These are phyloP conservation scores for Smittium culicis DNA, from an alignment of 371 early-diverging fungal species.

Conservation along the genomic window DNA sequence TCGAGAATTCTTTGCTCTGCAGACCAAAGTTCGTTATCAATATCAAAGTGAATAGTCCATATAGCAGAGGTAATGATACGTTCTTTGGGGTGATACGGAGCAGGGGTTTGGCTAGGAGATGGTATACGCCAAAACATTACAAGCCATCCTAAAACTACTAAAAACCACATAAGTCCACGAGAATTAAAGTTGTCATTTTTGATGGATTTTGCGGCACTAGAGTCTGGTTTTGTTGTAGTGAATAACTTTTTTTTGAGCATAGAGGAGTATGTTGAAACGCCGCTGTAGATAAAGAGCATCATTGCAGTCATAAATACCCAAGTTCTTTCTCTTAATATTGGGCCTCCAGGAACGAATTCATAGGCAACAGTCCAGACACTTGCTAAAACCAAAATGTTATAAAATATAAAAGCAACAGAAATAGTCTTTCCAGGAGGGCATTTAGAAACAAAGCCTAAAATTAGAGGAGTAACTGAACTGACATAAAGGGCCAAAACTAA, in stretches of 20 bases:
- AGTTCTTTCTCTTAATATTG: conserved; percentile 55
- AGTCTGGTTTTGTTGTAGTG: not conserved
- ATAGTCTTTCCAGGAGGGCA: conserved; percentile 55
- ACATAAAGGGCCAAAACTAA: conserved; percentile 46
- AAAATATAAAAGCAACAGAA: conserved; percentile 41
- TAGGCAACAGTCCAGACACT: conserved; percentile 73
- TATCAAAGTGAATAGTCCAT: conserved; percentile 76
- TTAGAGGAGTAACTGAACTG: conserved; percentile 42
- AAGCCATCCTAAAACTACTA: conserved; percentile 15
- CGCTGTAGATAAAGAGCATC: conserved; percentile 26
- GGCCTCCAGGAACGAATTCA: conserved; percentile 69
- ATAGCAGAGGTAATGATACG: conserved; percentile 63
- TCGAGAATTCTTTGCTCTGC: conserved; percentile 58
- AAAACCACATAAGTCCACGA: conserved; percentile 13
- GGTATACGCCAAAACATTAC: conserved; percentile 28
- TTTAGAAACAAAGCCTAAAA: conserved; percentile 40
- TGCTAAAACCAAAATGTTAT: conserved; percentile 52
- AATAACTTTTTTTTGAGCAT: conserved; percentile 12
- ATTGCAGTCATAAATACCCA: conserved; percentile 40
- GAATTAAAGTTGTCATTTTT: conserved; percentile 7
- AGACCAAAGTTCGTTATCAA: conserved; percentile 73
- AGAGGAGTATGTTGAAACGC: conserved; percentile 22
- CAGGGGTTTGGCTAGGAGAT: conserved; percentile 33
- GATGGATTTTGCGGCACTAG: not conserved
- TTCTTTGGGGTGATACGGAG: conserved; percentile 45